Base-by-base conservation (phyloP, 1,284 basidiomycete species). In the Cryptococcus deneoformans region DNA sequence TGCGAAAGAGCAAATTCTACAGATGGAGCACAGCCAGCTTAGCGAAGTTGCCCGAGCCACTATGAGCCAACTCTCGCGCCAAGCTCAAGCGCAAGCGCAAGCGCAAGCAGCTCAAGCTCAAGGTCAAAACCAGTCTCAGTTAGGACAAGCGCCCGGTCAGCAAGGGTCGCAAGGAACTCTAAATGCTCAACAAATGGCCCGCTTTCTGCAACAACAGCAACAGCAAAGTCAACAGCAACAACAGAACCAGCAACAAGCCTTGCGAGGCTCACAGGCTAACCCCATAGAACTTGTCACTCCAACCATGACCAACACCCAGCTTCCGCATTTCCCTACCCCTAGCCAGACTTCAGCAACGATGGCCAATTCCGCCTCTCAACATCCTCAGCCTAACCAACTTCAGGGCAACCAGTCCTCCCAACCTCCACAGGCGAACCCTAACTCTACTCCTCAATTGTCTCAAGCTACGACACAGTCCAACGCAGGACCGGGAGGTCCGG, bases 261-360 rank as follows among this genome's bases (percentile, higher is more conserved):
- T 54, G 39, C 52, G 54, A 16, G 60, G 60, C 9, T 58, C 56
- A 37, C 60, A 61, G 42, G 51, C 46, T 16, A 61, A 61, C 38
- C 60, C 60, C 12, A 61, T 61, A 34, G 60, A 61, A 42, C 46
- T 61, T 12, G 50, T 61, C 35, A 61, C 60, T 5, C 60, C 60
- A 9, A 58, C 56, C 6, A 56, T 60, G 58, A 49, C 46, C 29
- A 56, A 56, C 38, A 42, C 51, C 38, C 40, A 45, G 12, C 37
- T 61, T 12, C 57, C 60, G 14, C 59, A 60, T 36, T 57, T 55
- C 10, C 48, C 53, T 53, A 6, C 56, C 59, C 4, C 53, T 52
- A 11, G 29, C 29, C 29, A 29, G 37, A 29, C 3, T 29, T 29
- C 29, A 29, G 29, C 29, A 4, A 29, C 29, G 5, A 29, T 29